phyloP scores from a whole-genome alignment of 805 yeast species.

The Zygosaccharomyces siamensis region DNA sequence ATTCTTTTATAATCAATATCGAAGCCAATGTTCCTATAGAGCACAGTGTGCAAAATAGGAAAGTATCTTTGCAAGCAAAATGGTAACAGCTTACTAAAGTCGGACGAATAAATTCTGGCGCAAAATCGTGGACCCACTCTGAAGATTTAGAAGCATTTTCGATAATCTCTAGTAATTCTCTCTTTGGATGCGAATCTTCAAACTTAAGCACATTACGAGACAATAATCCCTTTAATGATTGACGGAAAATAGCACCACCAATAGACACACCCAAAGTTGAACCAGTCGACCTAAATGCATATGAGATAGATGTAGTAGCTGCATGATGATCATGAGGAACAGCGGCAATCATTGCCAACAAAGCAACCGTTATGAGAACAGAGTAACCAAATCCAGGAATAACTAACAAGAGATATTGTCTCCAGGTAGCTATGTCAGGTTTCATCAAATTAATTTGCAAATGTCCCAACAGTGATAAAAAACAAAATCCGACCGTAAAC shows the following conservation, averaged over 20 bases:
- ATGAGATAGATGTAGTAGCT: constrained; percentile 82
- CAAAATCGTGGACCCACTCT: constrained; percentile 44
- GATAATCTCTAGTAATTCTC: constrained; percentile 43
- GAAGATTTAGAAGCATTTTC: constrained; percentile 52
- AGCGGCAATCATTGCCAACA: constrained; percentile 65
- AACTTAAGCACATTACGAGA: constrained; percentile 30
- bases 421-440: constrained; percentile 36
- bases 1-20: constrained; percentile 51
- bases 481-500: constrained; percentile 41
- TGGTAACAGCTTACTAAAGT: constrained; percentile 50
- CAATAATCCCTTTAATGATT: constrained; percentile 36
- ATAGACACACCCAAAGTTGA: constrained; percentile 77
- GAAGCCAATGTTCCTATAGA: constrained; percentile 36
- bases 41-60: constrained; percentile 42
- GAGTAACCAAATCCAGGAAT: constrained; percentile 55
- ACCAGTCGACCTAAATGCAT: constrained; percentile 82
- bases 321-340: constrained; percentile 71
- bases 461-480: constrained; percentile 44
- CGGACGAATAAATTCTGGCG: constrained; percentile 48
- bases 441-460: constrained; percentile 34
- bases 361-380: constrained; percentile 57
- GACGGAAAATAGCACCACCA: constrained; percentile 59
- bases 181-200: constrained; percentile 36
- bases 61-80: constrained; percentile 49
- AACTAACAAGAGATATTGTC: constrained; percentile 42